Percentiles rank a stretch among this genome's conserved stretches.
Conservation (phyloP, 768 basidiomycete genomes). For the Trametes elegans region DNA sequence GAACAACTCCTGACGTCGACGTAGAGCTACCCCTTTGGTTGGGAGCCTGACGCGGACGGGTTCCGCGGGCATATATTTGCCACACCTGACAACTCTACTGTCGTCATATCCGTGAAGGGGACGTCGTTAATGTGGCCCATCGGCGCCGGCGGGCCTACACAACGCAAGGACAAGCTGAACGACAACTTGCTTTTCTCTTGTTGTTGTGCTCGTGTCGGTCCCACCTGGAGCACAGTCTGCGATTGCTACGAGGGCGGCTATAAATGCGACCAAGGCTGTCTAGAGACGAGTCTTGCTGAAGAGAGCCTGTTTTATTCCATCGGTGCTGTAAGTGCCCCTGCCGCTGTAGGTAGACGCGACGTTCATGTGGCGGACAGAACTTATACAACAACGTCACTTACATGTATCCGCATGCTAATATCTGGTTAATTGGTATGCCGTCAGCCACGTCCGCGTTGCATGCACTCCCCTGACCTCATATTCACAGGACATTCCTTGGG, state of each 20-base stretch:
- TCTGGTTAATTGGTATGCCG: conserved; percentile 77
- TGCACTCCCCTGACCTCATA: not conserved
- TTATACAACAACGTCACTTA: conserved; percentile 90
- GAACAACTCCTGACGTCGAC: not conserved
- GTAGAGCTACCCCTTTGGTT: conserved; percentile 78
- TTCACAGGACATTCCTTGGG: conserved; percentile 70
- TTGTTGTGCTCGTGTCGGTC: conserved; percentile 93
- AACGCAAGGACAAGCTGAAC: conserved; percentile 87
- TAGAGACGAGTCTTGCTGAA: conserved; percentile 73
- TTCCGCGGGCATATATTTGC: conserved; percentile 91
- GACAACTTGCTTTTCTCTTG: conserved; percentile 96
- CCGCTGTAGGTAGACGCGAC: not conserved
- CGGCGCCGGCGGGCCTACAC: conserved; percentile 78
- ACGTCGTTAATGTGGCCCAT: conserved; percentile 72
- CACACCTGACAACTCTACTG: conserved; percentile 78
- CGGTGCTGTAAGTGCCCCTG: conserved; percentile 63
- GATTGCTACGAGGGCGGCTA: conserved; percentile 75
- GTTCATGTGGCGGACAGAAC: conserved; percentile 47
- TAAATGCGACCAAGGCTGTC: conserved; percentile 77
- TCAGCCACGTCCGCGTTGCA: not conserved
- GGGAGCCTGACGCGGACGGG: conserved; percentile 87
- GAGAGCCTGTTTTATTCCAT: conserved; percentile 88
- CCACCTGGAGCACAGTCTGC: conserved; percentile 92
- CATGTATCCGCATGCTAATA: conserved; percentile 85
- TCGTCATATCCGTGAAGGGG: conserved; percentile 90